Conservation (phyloP, 2,329 filamentous ascomycete genomes). For the Diatrype stigma region DNA sequence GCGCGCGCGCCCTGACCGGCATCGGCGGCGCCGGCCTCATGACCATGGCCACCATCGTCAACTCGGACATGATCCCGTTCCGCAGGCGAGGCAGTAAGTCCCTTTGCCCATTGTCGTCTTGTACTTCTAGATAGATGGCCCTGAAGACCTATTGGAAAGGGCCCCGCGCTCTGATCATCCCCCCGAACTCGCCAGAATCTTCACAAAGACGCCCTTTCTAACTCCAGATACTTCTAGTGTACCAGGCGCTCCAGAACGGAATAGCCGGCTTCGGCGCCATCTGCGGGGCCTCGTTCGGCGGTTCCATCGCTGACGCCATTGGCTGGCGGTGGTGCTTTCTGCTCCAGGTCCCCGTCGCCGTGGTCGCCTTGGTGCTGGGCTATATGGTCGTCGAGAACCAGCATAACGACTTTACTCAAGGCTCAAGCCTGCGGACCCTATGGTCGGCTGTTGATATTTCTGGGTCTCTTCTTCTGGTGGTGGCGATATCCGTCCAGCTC, state of each 20-base stretch:
- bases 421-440: slow-evolving; percentile 31
- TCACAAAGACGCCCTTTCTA: too few species aligned
- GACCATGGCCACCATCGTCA: slow-evolving; percentile 62
- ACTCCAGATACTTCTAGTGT: too few species aligned
- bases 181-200: too few species aligned
- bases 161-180: too few species aligned
- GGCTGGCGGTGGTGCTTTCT: slow-evolving; percentile 68
- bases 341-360: slow-evolving; percentile 56
- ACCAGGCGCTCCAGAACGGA: slow-evolving; percentile 58
- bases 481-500: slow-evolving; percentile 54
- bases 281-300: slow-evolving; percentile 60
- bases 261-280: slow-evolving; percentile 60
- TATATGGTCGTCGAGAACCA: slow-evolving; percentile 49
- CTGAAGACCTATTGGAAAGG: too few species aligned
- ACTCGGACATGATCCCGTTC: slow-evolving; percentile 61
- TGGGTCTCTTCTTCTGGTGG: slow-evolving; percentile 53
- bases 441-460: slow-evolving; percentile 56
- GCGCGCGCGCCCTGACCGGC: slow-evolving; percentile 63
- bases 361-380: slow-evolving; percentile 50
- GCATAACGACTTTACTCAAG: slow-evolving; percentile 21
- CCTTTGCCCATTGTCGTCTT: too few species aligned
- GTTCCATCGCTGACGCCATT: slow-evolving; percentile 58
- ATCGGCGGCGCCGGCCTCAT: slow-evolving; percentile 66
- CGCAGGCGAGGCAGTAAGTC: slow-evolving; percentile 47
- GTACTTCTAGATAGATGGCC: too few species aligned